Base-by-base conservation (phyloP, 2,329 filamentous ascomycete species). In the Colletotrichum cuscutae region DNA sequence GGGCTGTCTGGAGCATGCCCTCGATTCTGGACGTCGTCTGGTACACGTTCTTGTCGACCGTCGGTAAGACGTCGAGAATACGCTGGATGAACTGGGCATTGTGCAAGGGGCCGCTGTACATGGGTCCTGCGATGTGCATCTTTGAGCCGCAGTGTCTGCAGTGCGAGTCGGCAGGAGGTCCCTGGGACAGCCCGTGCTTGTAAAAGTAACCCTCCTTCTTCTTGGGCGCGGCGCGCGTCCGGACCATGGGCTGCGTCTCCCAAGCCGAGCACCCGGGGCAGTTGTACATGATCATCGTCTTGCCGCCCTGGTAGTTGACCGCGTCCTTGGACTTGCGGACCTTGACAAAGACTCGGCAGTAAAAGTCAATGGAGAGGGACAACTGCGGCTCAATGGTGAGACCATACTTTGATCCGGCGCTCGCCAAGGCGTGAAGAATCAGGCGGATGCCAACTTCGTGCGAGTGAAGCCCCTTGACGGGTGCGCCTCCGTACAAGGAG, bases 361-460 rank as follows among this genome's bases (percentile, higher is more conserved):
- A 99, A 81, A 97, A 99, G 82, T 99, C 97, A 74, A 98, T 98
- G 3, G 95, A 98, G 1, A 99, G 89, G 6, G 95, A 98, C 12
- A 99, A 88, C 4, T 98, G 88, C 0, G 97, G 97, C 81, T 98
- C 95, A 71, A 98, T 95, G 0, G 94, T 88, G 54, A 98, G 86
- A 1, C 97, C 96, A 77, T 99, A 97, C 74, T 92, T 92, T 19
- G 93, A 94, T 4, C 95, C 97, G 1, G 94, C 89, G 0, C 91
- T 90, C 2, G 95, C 93, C 71, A 98, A 90, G 4, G 92, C 90
- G 80, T 98, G 91, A 13, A 99, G 83, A 63, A 99, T 94, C 11
- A 99, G 86, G 5, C 97, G 93, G 65, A 99, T 83, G 1, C 96
- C 97, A 37, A 90, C 95, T 83, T 99, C 97, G 77, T 99, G 97